Percentiles rank a stretch among this genome's conserved stretches.
These are phyloP conservation scores for Cupressus sempervirens DNA, from an alignment of 75 land plant species.

Conservation along the genomic window DNA sequence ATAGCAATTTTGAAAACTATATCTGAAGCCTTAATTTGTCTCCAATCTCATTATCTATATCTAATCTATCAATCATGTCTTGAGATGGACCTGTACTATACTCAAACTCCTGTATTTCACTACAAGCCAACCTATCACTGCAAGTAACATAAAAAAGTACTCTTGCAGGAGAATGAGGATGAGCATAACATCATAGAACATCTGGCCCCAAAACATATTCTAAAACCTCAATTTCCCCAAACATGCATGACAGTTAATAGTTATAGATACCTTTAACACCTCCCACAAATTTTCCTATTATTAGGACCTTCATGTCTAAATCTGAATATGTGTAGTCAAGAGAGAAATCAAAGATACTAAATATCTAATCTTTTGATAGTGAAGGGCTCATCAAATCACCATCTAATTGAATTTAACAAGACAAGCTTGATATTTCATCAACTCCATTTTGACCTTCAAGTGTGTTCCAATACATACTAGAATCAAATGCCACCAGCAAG, in stretches of 20 bases:
- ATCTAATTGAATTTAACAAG: slow-evolving; percentile 67
- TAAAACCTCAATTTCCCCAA: slow-evolving; percentile 85
- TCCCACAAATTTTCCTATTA: slow-evolving; percentile 56
- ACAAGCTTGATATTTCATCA: slow-evolving; percentile 43
- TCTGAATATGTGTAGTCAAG: slow-evolving; percentile 73
- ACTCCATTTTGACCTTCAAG: slow-evolving; percentile 35
- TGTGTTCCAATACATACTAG: slow-evolving; percentile 44
- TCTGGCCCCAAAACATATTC: slow-evolving; percentile 57
- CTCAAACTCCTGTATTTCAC: slow-evolving; percentile 77
- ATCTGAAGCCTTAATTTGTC: slow-evolving; percentile 56
- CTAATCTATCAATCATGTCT: neutral
- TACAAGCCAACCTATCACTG: slow-evolving; percentile 71
- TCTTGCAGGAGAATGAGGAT: slow-evolving; percentile 58
- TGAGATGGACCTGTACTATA: slow-evolving; percentile 34
- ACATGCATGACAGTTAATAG: slow-evolving; percentile 74
- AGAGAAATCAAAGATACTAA: slow-evolving; percentile 69
- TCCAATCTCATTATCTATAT: slow-evolving; percentile 15
- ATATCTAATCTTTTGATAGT: slow-evolving; percentile 66
- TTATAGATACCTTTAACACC: slow-evolving; percentile 16
- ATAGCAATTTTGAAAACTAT: slow-evolving; percentile 50
- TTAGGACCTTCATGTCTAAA: slow-evolving; percentile 58
- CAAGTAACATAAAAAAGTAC: slow-evolving; percentile 84
- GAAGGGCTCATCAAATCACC: slow-evolving; percentile 42
- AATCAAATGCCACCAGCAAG: slow-evolving; percentile 39
- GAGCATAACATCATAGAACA: slow-evolving; percentile 67